Evolutionary conservation across 352 stramenopile genomes (phyloP).

Genomic region (Globisporangium irregulare): DNA sequence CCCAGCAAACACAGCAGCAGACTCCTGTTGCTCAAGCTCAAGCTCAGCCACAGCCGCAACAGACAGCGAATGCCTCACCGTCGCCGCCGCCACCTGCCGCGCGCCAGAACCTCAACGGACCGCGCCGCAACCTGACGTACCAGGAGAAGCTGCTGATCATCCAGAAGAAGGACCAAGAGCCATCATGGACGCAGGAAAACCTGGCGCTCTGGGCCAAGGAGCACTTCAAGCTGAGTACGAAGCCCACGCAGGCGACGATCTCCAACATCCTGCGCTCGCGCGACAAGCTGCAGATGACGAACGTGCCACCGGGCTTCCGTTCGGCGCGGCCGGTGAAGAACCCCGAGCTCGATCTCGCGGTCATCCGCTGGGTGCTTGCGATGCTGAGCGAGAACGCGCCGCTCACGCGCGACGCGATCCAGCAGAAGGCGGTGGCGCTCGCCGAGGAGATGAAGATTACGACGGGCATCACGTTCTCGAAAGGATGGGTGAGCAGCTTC

Average conservation of each 20-base stretch:
- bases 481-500: slow-evolving; percentile 61
- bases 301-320: slow-evolving; percentile 41
- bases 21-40: background rate
- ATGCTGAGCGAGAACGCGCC: slow-evolving; percentile 25
- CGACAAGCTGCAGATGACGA: slow-evolving; percentile 39
- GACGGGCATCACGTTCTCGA: slow-evolving; percentile 49
- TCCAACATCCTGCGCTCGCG: slow-evolving; percentile 55
- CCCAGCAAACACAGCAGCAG: background rate
- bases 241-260: slow-evolving; percentile 64
- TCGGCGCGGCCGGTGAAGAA: slow-evolving; percentile 44
- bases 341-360: slow-evolving; percentile 43
- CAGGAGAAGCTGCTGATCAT: slow-evolving; percentile 56
- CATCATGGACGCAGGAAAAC: slow-evolving; percentile 48
- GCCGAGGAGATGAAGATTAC: slow-evolving; percentile 37
- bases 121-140: slow-evolving; percentile 60
- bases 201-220: slow-evolving; percentile 54
- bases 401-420: slow-evolving; percentile 32
- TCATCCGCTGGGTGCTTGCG: slow-evolving; percentile 44
- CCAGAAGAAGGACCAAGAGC: slow-evolving; percentile 50
- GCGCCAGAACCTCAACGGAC: slow-evolving; percentile 1
- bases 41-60: background rate
- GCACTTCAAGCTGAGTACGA: slow-evolving; percentile 39
- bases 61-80: background rate
- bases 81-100: background rate
- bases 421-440: slow-evolving; percentile 33